phyloP scores from a whole-genome alignment of 2,329 filamentous ascomycete species.

The Aspergillus neoniger region DNA sequence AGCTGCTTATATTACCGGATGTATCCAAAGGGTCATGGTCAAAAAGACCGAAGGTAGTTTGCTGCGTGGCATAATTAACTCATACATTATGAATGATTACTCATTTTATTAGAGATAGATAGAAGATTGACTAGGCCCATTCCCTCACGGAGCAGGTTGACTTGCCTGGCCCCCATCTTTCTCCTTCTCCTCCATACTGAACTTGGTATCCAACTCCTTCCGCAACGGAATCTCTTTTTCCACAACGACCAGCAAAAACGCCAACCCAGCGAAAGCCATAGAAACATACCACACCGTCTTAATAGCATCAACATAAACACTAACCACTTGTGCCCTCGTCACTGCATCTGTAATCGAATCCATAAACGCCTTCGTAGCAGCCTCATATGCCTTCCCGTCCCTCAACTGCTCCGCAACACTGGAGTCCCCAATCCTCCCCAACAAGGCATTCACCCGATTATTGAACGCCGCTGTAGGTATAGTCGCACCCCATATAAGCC shows the following conservation, averaged over 20 bases:
- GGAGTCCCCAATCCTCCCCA: slow-evolving; percentile 15
- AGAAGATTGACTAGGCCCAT: too few species aligned
- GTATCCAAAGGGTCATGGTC: too few species aligned
- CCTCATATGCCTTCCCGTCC: slow-evolving; percentile 27
- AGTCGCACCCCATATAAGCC: slow-evolving; percentile 33
- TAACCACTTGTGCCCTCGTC: slow-evolving; percentile 30
- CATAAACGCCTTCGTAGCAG: slow-evolving; percentile 16
- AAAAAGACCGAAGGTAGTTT: too few species aligned
- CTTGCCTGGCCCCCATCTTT: not conserved
- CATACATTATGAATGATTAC: too few species aligned
- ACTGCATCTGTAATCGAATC: not conserved
- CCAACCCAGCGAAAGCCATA: slow-evolving; percentile 34
- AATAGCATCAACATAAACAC: slow-evolving; percentile 38
- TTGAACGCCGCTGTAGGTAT: slow-evolving; percentile 39
- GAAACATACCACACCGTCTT: slow-evolving; percentile 43
- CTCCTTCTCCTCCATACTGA: not conserved
- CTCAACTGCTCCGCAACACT: slow-evolving; percentile 12
- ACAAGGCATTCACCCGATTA: slow-evolving; percentile 16
- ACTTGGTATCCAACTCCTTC: not conserved
- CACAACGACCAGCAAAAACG: slow-evolving; percentile 37
- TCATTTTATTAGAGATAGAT: too few species aligned
- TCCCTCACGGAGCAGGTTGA: too few species aligned
- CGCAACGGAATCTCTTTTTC: slow-evolving; percentile 33
- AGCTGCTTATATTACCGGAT: too few species aligned
- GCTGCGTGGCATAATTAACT: too few species aligned